Evolutionary conservation across 129 eudicot genomes (phyloP).

Genomic region (Heracleum sosnowskyi): DNA sequence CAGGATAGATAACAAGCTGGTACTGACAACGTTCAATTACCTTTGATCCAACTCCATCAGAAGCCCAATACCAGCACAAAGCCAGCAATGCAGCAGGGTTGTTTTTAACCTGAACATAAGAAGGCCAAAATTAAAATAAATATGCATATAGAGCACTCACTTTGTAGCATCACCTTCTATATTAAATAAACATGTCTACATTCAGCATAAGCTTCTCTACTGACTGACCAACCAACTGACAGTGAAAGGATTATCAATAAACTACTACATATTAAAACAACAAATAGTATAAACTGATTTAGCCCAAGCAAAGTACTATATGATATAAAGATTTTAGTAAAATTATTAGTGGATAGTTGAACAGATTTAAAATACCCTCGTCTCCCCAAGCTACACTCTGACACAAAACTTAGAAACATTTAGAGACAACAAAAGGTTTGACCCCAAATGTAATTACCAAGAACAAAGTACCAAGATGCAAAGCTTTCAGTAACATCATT

Average conservation of each 20-base stretch:
- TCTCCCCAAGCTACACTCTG: neutral
- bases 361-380: neutral
- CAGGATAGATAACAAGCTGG: neutral
- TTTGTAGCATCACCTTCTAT: neutral
- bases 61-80: slow-evolving; percentile 83
- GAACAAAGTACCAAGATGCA: neutral
- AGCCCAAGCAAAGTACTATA: neutral
- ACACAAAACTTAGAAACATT: neutral
- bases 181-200: neutral
- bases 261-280: neutral
- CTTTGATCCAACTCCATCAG: slow-evolving; percentile 89
- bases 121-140: neutral
- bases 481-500: neutral
- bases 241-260: neutral
- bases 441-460: neutral
- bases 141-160: neutral
- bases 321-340: too few relatives aligned
- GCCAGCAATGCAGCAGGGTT: slow-evolving; percentile 90
- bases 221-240: neutral
- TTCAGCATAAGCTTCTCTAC: neutral
- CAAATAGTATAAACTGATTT: neutral
- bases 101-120: slow-evolving; percentile 48
- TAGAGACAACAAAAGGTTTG: neutral
- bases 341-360: neutral
- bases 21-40: slow-evolving; percentile 21